Evolutionary conservation across 2,329 filamentous ascomycete species (phyloP).

Genomic region (Pyrenophora seminiperda): DNA sequence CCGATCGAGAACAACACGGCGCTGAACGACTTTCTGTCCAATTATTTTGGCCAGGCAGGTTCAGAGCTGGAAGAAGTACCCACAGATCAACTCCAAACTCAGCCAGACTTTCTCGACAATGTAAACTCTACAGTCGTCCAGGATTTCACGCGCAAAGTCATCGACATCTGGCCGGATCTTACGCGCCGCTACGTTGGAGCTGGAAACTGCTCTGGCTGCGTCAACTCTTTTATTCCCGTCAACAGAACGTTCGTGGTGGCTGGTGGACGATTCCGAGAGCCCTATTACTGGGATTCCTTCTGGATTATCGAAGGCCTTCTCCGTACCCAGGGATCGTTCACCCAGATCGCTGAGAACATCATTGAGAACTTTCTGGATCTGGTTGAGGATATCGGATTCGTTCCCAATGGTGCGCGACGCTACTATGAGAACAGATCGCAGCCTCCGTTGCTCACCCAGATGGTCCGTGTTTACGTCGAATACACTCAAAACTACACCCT

Average conservation of each 20-base stretch:
- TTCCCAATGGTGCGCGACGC: slow-evolving; percentile 69
- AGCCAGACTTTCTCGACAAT: slow-evolving; percentile 62
- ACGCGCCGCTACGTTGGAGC: slow-evolving; percentile 63
- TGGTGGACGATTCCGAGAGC: slow-evolving; percentile 71
- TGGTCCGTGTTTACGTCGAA: slow-evolving; percentile 68
- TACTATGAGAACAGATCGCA: slow-evolving; percentile 73
- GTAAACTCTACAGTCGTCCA: slow-evolving; percentile 63
- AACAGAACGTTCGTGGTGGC: slow-evolving; percentile 73
- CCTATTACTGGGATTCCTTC: slow-evolving; percentile 74
- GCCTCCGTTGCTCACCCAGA: slow-evolving; percentile 68
- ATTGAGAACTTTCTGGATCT: slow-evolving; percentile 74
- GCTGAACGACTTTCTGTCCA: slow-evolving; percentile 65
- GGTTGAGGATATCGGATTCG: slow-evolving; percentile 67
- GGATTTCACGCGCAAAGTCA: slow-evolving; percentile 67
- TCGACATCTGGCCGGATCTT: slow-evolving; percentile 71
- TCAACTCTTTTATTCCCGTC: slow-evolving; percentile 68
- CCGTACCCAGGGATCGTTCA: slow-evolving; percentile 67
- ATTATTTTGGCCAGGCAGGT: slow-evolving; percentile 67
- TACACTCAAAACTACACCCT: slow-evolving; percentile 68
- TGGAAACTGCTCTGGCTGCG: slow-evolving; percentile 61
- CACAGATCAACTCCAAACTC: slow-evolving; percentile 57
- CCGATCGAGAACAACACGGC: slow-evolving; percentile 68
- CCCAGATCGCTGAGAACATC: slow-evolving; percentile 67
- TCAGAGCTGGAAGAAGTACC: slow-evolving; percentile 65
- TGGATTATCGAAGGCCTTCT: slow-evolving; percentile 71